Conservation (phyloP, 495 filamentous ascomycete genomes). For the Hamigera avellanea region DNA sequence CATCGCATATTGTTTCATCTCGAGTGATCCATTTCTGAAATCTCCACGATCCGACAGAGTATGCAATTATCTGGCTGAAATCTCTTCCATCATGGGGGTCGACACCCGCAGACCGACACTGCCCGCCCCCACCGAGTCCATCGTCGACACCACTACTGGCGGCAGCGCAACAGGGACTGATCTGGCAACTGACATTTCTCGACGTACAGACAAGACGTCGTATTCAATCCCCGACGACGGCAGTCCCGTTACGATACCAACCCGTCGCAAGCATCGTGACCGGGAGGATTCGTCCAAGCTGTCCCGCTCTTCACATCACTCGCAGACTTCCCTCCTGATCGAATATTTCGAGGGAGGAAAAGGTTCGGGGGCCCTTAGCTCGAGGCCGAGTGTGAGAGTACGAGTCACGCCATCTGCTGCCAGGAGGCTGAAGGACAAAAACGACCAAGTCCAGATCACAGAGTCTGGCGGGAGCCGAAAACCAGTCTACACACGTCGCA, state of each 20-base stretch:
- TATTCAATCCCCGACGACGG: conserved; percentile 96
- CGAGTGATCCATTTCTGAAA: background rate
- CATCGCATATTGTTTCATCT: background rate
- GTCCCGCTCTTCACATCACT: conserved; percentile 43
- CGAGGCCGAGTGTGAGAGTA: conserved; percentile 84
- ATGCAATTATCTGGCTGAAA: conserved; percentile 27
- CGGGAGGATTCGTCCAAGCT: conserved; percentile 41
- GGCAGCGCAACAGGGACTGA: conserved; percentile 57
- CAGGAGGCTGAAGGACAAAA: conserved; percentile 41
- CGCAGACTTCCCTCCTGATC: conserved; percentile 89
- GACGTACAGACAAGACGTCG: conserved; percentile 66
- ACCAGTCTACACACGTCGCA: conserved; percentile 54
- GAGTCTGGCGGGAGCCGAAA: conserved; percentile 54
- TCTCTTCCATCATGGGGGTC: conserved; percentile 52
- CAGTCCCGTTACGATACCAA: conserved; percentile 78
- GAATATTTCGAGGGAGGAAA: conserved; percentile 96
- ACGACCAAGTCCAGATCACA: conserved; percentile 74
- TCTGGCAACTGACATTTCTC: conserved; percentile 66
- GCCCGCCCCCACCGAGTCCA: conserved; percentile 70
- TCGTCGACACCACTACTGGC: conserved; percentile 45
- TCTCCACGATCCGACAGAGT: conserved; percentile 7
- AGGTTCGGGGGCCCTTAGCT: conserved; percentile 41
- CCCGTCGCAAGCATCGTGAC: conserved; percentile 46
- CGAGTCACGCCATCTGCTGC: conserved; percentile 74
- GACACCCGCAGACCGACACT: conserved; percentile 57